Base-by-base conservation (phyloP, 2,329 filamentous ascomycete species). In the Aureobasidium mangrovei region DNA sequence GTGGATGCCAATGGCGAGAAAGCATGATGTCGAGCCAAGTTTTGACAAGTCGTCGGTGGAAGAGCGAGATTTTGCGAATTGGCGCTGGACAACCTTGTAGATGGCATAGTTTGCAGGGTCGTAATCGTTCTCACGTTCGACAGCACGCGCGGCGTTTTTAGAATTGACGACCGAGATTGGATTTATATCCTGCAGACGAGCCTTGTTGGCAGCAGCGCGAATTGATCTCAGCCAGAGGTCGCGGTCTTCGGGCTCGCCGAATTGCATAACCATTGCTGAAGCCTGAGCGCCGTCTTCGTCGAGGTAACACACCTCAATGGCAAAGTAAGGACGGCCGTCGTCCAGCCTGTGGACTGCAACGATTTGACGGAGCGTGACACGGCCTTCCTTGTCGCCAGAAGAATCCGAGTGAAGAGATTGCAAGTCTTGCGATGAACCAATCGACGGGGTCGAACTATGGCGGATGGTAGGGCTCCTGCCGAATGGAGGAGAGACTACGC, bases 21-120 rank as follows among this genome's bases (percentile, higher is more conserved):
- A 86, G 67, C 80, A 86, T 27, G 85, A 78, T 7, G 78, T 81
- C 7, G 82, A 81, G 38, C 77, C 77, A 29, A 83, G 68, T 62
- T 86, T 86, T 46, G 80, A 75, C 41, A 86, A 66, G 60, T 87
- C 84, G 56, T 87, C 84, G 12, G 79, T 78, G 6, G 84, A 84
- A 3, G 81, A 77, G 53, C 79, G 73, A 18, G 74, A 72, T 67
- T 83, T 84, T 18, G 60, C 54, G 59, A 74, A 73, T n/a, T 78
- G 74, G 58, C 83, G 77, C 62, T 84, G 79, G 28, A 86, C 81
- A 7, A 85, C 82, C 57, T 83, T 81, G 70, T 84, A 87, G 61
- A 87, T 79, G 58, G 79, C 78, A 65, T 86, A 86, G 58, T 81
- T 79, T 31, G 77, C 72, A 32, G 83, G 80, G 59, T 86, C 81